A percentile compares a stretch with the other conserved stretches of the same genome.
These are phyloP conservation scores for Nothophaeocryptopus gaeumannii DNA, from an alignment of 2,329 filamentous ascomycete genomes.

Conservation along the genomic window DNA sequence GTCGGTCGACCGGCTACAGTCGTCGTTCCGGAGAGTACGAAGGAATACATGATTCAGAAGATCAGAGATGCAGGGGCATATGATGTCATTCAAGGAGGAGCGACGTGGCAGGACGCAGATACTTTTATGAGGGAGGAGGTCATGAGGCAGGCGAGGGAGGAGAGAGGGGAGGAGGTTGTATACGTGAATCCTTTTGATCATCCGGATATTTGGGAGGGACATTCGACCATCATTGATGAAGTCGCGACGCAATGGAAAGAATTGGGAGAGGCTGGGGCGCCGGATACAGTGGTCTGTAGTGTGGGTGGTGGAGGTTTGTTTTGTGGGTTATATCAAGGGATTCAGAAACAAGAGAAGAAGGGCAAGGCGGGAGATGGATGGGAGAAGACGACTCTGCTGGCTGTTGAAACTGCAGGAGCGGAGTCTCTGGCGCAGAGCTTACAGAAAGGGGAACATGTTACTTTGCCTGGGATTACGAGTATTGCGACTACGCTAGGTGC, in stretches of 20 bases:
- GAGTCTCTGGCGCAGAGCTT: constrained; percentile 66
- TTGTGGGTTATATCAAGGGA: constrained; percentile 69
- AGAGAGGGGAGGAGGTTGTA: constrained; percentile 50
- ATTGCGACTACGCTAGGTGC: constrained; percentile 73
- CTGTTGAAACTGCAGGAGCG: constrained; percentile 73
- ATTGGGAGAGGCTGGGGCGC: constrained; percentile 37
- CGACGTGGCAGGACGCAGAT: constrained; percentile 68
- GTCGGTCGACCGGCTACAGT: constrained; percentile 69
- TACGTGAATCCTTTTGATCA: constrained; percentile 72
- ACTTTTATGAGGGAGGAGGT: constrained; percentile 60
- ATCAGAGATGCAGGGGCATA: constrained; percentile 64
- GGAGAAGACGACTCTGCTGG: constrained; percentile 55
- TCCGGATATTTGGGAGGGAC: constrained; percentile 64
- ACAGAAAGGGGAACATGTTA: constrained; percentile 51
- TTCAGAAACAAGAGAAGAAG: constrained; percentile 46
- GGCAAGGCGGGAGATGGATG: constrained; percentile 25
- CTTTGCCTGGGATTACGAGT: constrained; percentile 68
- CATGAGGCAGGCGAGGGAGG: constrained; percentile 38
- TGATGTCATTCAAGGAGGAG: constrained; percentile 66
- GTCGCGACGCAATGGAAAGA: constrained; percentile 41
- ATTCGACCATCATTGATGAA: constrained; percentile 58
- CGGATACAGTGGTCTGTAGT: constrained; percentile 71
- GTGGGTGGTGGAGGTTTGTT: constrained; percentile 80
- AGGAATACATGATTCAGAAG: constrained; percentile 68
- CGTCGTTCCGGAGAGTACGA: constrained; percentile 66